A percentile compares a stretch with the other conserved stretches of the same genome.
Conservation (phyloP, 345 rosid species). For the Tarenaya hassleriana region DNA sequence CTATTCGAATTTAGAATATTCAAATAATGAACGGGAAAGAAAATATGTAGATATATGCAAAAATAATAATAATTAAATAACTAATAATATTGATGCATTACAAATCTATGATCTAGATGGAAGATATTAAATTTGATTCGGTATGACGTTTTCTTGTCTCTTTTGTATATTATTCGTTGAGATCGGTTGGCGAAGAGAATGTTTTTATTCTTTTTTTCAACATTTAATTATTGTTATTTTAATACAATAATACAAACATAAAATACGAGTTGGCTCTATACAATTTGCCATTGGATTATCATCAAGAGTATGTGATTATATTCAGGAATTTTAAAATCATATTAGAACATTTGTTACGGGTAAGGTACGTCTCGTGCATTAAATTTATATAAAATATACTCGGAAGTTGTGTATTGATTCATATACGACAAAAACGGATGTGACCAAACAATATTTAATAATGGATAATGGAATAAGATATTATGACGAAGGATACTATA, state of each 20-base stretch:
- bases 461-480: too few species aligned
- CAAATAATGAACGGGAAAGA: too few species aligned
- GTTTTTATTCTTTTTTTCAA: slow-evolving; percentile 14
- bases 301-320: slow-evolving; percentile 1
- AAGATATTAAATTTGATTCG: neutral
- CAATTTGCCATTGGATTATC: neutral
- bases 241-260: slow-evolving; percentile 10
- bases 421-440: slow-evolving; percentile 17
- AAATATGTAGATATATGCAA: neutral
- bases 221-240: slow-evolving; percentile 8
- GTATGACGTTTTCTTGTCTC: slow-evolving; percentile 17
- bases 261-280: slow-evolving; percentile 18
- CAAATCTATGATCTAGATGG: neutral
- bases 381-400: slow-evolving; percentile 3
- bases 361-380: slow-evolving; percentile 31
- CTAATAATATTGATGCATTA: too few species aligned
- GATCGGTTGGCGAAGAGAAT: slow-evolving; percentile 30
- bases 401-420: slow-evolving; percentile 30
- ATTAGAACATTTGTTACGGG: slow-evolving; percentile 22
- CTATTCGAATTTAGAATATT: too few species aligned
- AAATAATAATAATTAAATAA: too few species aligned
- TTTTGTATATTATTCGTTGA: slow-evolving; percentile 25
- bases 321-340: slow-evolving; percentile 8
- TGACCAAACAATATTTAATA: slow-evolving; percentile 3
- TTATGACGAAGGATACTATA: too few species aligned